phyloP scores from a whole-genome alignment of 1,284 basidiomycete species.

The Ceratorhiza oryzae-sativae region DNA sequence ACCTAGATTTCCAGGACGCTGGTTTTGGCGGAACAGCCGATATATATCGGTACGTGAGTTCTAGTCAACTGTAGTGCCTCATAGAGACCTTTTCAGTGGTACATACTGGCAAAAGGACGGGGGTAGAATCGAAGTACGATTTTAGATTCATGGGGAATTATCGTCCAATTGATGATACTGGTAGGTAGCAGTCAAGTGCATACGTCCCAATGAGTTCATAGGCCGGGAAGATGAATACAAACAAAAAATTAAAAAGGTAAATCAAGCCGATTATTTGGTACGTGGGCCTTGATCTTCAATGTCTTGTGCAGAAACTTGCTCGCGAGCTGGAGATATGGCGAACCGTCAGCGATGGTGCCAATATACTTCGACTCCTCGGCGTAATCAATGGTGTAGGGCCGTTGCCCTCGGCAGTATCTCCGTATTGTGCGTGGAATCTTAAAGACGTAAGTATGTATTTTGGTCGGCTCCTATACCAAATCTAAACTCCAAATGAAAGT shows the following conservation, averaged over 20 bases:
- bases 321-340: slow-evolving; percentile 32
- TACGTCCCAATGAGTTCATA: neutral
- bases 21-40: slow-evolving; percentile 33
- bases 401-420: neutral
- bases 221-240: neutral
- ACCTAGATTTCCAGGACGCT: slow-evolving; percentile 10
- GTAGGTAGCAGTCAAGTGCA: slow-evolving; percentile 26
- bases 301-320: slow-evolving; percentile 10
- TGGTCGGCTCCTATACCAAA: neutral
- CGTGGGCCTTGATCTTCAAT: too few species aligned
- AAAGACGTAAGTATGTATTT: slow-evolving; percentile 3
- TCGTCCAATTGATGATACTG: neutral
- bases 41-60: slow-evolving; percentile 20
- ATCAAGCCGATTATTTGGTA: neutral
- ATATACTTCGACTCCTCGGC: slow-evolving; percentile 19
- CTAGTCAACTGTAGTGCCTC: too few species aligned
- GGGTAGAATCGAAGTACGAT: neutral
- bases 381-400: slow-evolving; percentile 11
- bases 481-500: neutral
- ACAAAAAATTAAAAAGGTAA: slow-evolving; percentile 14
- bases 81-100: too few species aligned
- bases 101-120: neutral
- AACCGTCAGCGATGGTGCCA: neutral
- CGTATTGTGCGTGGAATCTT: slow-evolving; percentile 9
- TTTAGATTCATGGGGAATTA: too few species aligned